These are phyloP conservation scores for Populus deltoides DNA, from an alignment of 345 rosid species.

Conservation along the genomic window DNA sequence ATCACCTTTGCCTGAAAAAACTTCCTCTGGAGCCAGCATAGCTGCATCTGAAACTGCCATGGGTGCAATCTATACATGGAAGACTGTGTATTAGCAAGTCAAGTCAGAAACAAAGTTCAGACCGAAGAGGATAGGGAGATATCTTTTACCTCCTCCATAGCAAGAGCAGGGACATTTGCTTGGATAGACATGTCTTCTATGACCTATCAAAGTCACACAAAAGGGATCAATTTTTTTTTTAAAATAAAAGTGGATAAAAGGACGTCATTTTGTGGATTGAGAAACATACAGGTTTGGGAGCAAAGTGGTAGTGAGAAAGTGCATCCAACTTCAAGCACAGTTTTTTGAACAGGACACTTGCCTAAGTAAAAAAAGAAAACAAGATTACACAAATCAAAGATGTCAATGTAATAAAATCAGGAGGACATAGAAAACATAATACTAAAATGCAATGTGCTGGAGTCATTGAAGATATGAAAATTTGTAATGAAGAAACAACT, in stretches of 20 bases:
- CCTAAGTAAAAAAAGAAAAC: slow-evolving; percentile 39
- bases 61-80: slow-evolving; percentile 72
- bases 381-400: slow-evolving; percentile 7
- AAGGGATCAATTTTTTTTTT: not conserved
- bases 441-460: not conserved
- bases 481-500: not conserved
- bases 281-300: slow-evolving; percentile 88
- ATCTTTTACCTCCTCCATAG: slow-evolving; percentile 86
- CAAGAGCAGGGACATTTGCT: slow-evolving; percentile 89
- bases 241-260: not conserved
- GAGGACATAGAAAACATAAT: not conserved
- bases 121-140: not conserved
- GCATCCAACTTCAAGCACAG: slow-evolving; percentile 93
- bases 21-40: slow-evolving; percentile 97
- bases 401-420: not conserved
- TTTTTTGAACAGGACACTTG: slow-evolving; percentile 69
- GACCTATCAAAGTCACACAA: slow-evolving; percentile 44
- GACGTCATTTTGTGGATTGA: slow-evolving; percentile 3
- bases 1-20: slow-evolving; percentile 76
- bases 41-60: slow-evolving; percentile 91
- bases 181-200: slow-evolving; percentile 90
- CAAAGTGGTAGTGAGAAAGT: slow-evolving; percentile 92
- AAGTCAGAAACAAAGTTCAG: not conserved
- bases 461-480: not conserved
- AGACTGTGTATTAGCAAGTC: slow-evolving; percentile 11